Base-by-base conservation (phyloP, 768 basidiomycete genomes). In the Clathrus columnatus region DNA sequence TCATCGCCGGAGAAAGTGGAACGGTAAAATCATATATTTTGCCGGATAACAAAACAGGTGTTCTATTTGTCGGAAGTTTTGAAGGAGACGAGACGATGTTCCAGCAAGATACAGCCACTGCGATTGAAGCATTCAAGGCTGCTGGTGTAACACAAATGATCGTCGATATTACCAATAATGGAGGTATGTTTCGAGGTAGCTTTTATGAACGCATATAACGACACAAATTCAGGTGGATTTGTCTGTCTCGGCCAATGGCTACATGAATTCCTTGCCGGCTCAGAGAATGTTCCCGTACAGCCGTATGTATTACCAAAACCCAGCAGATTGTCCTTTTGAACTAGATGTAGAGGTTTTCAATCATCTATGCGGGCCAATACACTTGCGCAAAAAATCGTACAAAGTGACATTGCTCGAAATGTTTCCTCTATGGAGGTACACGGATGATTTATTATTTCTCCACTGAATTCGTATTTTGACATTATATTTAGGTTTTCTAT, bases 231-330 rank as follows among this genome's bases (percentile, higher is more conserved):
- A 82, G 81, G 81, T 54, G 83, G 83, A 23, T 81, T 75, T 54
- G 72, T 84, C 7, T 84, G 82, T 62, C 72, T 84, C 7, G 82
- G 81, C 2, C 72, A 77, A 36, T 83, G 81, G 70, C 67, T 85
- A 44, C 79, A 81, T 59, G 73, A 74, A 50, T 82, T 72, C 62
- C 72, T 85, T 21, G 72, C 75, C 6, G 82, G 80, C 7, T 69
- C 71, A 0, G 50, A 42, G 2, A 65, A 70, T 21, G 68, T 78
- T 32, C 57, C 73, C 78, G 80, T 82, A 59, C 47, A 36, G 79
- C 70, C 6, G 16, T 28, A 16, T 11, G 45, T 48, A 11, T 8
- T 42, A 24, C 26, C 23, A 10, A 6, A 20, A 45, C 21, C 7
- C n/a, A 27, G 28, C 10, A n/a, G 32, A 44, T 28, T 17, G 24